Evolutionary conservation across 305 asterid species (phyloP).

Genomic region (Stenogyne calaminthoides): DNA sequence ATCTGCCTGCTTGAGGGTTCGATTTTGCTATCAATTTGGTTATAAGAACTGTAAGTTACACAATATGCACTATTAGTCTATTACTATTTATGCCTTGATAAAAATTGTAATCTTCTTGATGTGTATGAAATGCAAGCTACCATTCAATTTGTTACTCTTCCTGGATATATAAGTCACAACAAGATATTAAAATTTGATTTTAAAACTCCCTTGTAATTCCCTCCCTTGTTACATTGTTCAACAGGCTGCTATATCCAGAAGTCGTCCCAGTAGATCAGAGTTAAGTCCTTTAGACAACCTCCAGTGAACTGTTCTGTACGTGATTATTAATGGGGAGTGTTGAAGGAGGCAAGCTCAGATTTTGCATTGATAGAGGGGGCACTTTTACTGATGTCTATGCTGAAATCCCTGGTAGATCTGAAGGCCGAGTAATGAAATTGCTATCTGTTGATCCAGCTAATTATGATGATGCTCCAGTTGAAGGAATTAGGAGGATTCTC

Average conservation of each 20-base stretch:
- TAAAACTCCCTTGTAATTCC: background rate
- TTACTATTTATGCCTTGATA: background rate
- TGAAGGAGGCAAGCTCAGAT: conserved; percentile 65
- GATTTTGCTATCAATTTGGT: background rate
- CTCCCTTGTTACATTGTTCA: background rate
- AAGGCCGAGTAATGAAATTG: conserved; percentile 87
- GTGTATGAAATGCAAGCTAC: background rate
- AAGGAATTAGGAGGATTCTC: conserved; percentile 89
- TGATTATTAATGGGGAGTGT: conserved; percentile 58
- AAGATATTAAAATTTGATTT: background rate
- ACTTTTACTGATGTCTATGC: conserved; percentile 98
- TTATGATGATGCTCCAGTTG: conserved; percentile 97
- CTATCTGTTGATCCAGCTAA: conserved; percentile 94
- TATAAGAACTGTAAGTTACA: background rate
- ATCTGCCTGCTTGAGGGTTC: background rate
- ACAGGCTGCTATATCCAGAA: conserved; percentile 27
- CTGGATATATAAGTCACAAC: background rate
- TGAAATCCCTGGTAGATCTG: conserved; percentile 85
- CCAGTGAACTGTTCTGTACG: conserved; percentile 6
- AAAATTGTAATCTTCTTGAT: background rate
- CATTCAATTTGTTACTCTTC: background rate
- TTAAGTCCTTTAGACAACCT: conserved; percentile 5
- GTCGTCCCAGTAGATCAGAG: conserved; percentile 11
- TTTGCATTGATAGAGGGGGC: conserved; percentile 98
- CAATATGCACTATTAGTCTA: background rate